Evolutionary conservation across 805 yeast species (phyloP).

Genomic region (Blastobotrys robertii): DNA sequence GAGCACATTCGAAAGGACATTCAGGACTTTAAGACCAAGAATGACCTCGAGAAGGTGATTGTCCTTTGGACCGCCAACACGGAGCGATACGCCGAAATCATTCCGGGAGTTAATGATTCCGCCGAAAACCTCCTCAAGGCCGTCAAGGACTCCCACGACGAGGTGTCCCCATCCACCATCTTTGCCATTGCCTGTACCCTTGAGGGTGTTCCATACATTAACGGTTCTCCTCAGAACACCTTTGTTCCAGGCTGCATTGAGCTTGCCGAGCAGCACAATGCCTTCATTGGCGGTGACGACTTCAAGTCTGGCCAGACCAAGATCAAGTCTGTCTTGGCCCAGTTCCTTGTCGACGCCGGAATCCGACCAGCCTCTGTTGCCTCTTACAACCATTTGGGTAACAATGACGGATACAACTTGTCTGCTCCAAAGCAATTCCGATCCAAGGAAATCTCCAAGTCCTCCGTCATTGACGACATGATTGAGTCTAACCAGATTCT

Average conservation of each 20-base stretch:
- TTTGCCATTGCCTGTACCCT: slow-evolving; percentile 90
- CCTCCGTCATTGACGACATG: slow-evolving; percentile 89
- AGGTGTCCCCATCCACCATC: slow-evolving; percentile 85
- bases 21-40: slow-evolving; percentile 58
- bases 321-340: slow-evolving; percentile 92
- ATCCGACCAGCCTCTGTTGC: slow-evolving; percentile 91
- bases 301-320: slow-evolving; percentile 96
- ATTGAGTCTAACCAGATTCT: slow-evolving; percentile 77
- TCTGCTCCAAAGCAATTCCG: slow-evolving; percentile 88
- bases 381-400: slow-evolving; percentile 92
- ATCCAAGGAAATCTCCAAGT: slow-evolving; percentile 90
- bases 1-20: slow-evolving; percentile 80
- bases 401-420: slow-evolving; percentile 90
- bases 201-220: slow-evolving; percentile 82
- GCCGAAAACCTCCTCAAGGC: slow-evolving; percentile 67
- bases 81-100: slow-evolving; percentile 76
- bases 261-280: slow-evolving; percentile 65
- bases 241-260: slow-evolving; percentile 93
- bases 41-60: slow-evolving; percentile 75
- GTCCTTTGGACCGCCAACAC: slow-evolving; percentile 97
- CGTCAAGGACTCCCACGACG: slow-evolving; percentile 69
- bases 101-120: slow-evolving; percentile 78
- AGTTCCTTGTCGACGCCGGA: slow-evolving; percentile 94
- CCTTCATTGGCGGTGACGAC: slow-evolving; percentile 93
- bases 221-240: slow-evolving; percentile 96